phyloP scores from a whole-genome alignment of 202 grass and related monocot species.

The Panicum hallii region DNA sequence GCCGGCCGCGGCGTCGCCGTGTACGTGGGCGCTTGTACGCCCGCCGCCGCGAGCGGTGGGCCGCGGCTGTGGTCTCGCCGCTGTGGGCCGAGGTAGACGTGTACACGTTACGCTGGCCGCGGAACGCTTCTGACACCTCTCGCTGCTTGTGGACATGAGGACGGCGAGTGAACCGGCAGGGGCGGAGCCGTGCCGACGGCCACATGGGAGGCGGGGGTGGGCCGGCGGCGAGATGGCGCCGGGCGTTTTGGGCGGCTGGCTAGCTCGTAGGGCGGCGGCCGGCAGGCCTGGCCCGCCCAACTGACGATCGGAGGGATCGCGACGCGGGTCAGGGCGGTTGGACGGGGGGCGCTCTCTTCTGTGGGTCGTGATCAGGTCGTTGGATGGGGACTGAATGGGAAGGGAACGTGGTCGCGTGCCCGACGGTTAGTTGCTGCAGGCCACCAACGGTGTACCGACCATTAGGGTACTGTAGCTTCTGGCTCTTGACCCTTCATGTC shows the following conservation, averaged over 20 bases:
- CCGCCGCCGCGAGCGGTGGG: background rate
- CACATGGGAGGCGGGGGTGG: conserved; percentile 27
- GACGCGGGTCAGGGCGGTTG: background rate
- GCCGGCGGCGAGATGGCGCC: too few relatives aligned
- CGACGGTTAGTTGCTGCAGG: background rate
- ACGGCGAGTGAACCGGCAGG: background rate
- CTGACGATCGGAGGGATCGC: background rate
- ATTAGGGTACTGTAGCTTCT: background rate
- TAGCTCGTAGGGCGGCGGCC: conserved; percentile 5
- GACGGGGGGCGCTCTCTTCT: background rate
- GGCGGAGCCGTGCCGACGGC: conserved; percentile 9
- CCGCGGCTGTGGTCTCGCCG: conserved; percentile 36
- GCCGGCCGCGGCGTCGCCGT: conserved; percentile 16
- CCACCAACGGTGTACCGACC: background rate
- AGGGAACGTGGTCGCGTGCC: conserved; percentile 12
- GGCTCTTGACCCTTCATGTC: background rate
- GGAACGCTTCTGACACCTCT: too few relatives aligned
- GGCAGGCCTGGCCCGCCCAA: too few relatives aligned
- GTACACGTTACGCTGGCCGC: background rate
- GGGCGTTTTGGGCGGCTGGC: background rate
- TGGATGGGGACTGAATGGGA: background rate
- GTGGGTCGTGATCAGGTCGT: conserved; percentile 7
- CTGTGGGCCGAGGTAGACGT: conserved; percentile 38
- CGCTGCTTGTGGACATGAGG: too few relatives aligned
- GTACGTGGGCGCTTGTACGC: conserved; percentile 29